Conservation (phyloP, 2,329 filamentous ascomycete species). For the Rhexocercosporidium sp. region DNA sequence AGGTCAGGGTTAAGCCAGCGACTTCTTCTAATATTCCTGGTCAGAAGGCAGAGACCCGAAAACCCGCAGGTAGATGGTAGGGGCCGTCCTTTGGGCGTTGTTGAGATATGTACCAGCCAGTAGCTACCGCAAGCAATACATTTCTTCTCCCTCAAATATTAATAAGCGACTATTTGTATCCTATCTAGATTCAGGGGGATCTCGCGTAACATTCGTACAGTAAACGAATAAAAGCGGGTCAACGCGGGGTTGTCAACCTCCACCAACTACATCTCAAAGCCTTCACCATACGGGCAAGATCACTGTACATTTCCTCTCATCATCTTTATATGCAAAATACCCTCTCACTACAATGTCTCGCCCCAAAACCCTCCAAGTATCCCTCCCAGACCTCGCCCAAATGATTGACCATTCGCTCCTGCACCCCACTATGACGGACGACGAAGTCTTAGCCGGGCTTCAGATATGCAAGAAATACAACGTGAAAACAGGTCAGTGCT, state of each 20-base stretch:
- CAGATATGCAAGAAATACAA: conserved; percentile 51
- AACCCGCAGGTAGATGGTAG: background rate
- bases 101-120: background rate
- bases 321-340: background rate
- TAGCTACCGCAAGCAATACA: no score
- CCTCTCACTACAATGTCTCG: background rate
- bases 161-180: background rate
- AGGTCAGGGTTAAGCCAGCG: conserved; percentile 33
- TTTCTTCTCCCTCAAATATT: background rate
- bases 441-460: conserved; percentile 56
- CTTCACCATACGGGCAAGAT: background rate
- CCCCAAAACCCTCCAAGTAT: conserved; percentile 45
- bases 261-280: background rate
- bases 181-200: background rate
- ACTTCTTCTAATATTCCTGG: background rate
- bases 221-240: background rate
- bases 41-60: background rate
- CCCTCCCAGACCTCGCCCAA: conserved; percentile 54
- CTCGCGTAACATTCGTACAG: background rate
- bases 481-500: conserved; percentile 51
- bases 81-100: no score
- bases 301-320: background rate
- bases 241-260: background rate
- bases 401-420: conserved; percentile 66
- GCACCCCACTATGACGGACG: conserved; percentile 65